These are phyloP conservation scores for Coniferiporia sulphurascens DNA, from an alignment of 1,284 basidiomycete genomes.

Conservation along the genomic window DNA sequence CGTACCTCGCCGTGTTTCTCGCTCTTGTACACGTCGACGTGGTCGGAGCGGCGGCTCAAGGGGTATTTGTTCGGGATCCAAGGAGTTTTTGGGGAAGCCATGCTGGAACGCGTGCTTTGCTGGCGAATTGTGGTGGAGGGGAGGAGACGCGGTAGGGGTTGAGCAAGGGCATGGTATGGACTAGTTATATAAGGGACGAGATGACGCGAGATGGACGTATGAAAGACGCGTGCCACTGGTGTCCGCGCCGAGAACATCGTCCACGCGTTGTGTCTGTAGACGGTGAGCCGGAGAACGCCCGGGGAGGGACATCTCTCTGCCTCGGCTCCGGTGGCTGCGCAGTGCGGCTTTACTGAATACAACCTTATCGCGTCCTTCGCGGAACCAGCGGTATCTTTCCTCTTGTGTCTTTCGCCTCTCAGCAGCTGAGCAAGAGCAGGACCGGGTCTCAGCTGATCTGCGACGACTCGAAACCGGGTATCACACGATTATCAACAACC, in stretches of 20 bases:
- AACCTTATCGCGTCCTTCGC: not conserved
- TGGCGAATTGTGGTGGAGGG: not conserved
- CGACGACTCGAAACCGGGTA: not conserved
- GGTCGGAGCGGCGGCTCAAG: constrained; percentile 52
- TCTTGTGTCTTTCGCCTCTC: no score
- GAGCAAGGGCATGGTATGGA: no score
- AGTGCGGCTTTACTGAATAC: no score
- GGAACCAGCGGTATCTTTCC: no score
- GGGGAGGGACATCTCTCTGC: no score
- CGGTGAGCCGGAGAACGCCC: no score
- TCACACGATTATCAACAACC: constrained; percentile 4
- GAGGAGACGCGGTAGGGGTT: not conserved
- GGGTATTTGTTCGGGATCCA: constrained; percentile 56
- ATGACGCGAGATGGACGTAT: no score
- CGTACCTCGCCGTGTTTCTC: constrained; percentile 51
- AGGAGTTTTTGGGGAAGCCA: constrained; percentile 28
- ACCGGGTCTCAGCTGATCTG: constrained; percentile 1
- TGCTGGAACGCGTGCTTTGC: constrained; percentile 9
- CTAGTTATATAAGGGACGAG: no score
- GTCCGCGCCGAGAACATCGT: constrained; percentile 8
- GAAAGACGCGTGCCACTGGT: not conserved
- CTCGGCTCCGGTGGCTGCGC: not conserved
- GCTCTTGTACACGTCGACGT: constrained; percentile 67
- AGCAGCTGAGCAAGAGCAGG: no score
- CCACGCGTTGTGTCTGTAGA: not conserved